Evolutionary conservation across 805 yeast genomes (phyloP).

Genomic region (Starmerella apicola): DNA sequence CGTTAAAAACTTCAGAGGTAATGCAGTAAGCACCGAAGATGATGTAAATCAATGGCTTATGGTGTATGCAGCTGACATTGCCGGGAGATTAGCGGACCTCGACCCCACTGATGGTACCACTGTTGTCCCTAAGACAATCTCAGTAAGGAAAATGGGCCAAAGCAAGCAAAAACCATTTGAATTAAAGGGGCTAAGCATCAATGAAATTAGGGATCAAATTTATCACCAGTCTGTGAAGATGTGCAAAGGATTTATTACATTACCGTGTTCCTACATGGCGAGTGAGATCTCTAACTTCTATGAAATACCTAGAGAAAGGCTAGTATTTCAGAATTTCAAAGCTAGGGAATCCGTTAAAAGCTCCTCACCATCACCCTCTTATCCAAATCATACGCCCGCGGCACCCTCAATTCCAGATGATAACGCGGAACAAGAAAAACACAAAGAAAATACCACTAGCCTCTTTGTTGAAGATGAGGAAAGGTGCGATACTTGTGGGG

Average conservation of each 20-base stretch:
- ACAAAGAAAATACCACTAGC: constrained; percentile 3
- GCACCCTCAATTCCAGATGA: too few relatives aligned
- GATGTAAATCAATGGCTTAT: constrained; percentile 69
- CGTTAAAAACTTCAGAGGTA: constrained; percentile 57
- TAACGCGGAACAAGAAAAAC: neutral
- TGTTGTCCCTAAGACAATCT: constrained; percentile 45
- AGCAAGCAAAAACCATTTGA: constrained; percentile 15
- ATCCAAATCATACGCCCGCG: too few relatives aligned
- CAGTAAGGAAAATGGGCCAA: constrained; percentile 26
- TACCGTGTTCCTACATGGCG: constrained; percentile 15
- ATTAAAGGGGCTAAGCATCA: constrained; percentile 1
- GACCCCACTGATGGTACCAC: constrained; percentile 45
- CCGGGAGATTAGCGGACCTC: constrained; percentile 56
- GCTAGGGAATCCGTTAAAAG: neutral
- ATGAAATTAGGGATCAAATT: constrained; percentile 9
- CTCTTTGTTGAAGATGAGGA: constrained; percentile 16
- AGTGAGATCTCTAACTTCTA: constrained; percentile 16
- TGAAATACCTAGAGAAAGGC: constrained; percentile 16
- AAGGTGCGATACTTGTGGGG: constrained; percentile 25
- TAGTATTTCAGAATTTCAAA: constrained; percentile 4
- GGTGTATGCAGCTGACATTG: constrained; percentile 70
- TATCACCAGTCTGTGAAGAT: constrained; percentile 8
- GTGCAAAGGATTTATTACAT: constrained; percentile 3
- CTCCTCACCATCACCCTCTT: too few relatives aligned
- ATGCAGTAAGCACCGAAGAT: constrained; percentile 35